Conservation (phyloP, 1,139 yeast genomes). For the Pneumocystis jirovecii region DNA sequence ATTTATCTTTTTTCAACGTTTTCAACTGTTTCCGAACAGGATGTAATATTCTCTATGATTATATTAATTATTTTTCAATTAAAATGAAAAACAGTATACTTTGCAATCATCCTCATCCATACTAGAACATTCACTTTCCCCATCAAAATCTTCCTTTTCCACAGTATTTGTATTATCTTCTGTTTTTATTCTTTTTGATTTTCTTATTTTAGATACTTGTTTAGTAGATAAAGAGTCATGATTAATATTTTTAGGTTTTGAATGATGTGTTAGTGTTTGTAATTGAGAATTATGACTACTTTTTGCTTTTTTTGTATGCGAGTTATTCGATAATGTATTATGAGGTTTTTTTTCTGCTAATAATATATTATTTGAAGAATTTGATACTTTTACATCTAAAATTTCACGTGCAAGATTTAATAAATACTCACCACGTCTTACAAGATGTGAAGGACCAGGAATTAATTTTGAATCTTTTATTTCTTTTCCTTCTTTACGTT, state of each 20-base stretch:
- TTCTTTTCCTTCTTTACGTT: conserved; percentile 21
- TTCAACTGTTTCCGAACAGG: conserved; percentile 64
- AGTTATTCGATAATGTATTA: conserved; percentile 5
- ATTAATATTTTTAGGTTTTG: neutral
- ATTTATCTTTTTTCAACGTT: conserved; percentile 61
- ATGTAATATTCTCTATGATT: conserved; percentile 32
- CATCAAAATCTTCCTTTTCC: conserved; percentile 3
- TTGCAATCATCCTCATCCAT: conserved; percentile 5
- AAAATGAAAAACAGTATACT: neutral
- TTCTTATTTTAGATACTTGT: conserved; percentile 4
- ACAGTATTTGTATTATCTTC: conserved; percentile 1
- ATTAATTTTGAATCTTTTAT: conserved; percentile 29
- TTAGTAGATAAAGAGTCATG: conserved; percentile 4
- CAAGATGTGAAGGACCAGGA: conserved; percentile 87
- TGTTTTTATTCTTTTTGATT: conserved; percentile 5
- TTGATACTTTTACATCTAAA: conserved; percentile 49
- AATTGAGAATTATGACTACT: neutral
- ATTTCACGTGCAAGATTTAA: neutral
- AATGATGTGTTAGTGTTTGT: neutral
- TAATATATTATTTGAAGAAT: conserved; percentile 22
- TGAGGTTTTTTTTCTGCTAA: conserved; percentile 14
- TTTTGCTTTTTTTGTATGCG: conserved; percentile 8
- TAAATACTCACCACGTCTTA: conserved; percentile 84
- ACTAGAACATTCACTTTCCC: neutral
- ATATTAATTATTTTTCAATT: neutral